Evolutionary conservation across 2,329 filamentous ascomycete species (phyloP).

Genomic region (Truncatella angustata): DNA sequence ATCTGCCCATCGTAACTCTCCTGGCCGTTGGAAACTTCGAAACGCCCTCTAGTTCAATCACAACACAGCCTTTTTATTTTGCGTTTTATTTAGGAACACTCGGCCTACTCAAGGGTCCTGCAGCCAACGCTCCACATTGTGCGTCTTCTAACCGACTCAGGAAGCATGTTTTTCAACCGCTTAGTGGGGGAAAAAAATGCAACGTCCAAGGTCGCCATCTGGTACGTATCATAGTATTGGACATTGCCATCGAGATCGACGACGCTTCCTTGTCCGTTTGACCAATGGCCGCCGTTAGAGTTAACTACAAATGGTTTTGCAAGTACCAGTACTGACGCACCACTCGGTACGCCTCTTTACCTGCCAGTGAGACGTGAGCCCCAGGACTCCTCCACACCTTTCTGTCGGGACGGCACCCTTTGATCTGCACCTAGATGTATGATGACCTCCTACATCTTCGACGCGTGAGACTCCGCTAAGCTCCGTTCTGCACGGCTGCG

Average conservation of each 20-base stretch:
- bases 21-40: neutral
- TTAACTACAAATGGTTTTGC: conserved; percentile 4
- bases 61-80: too few relatives aligned
- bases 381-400: conserved; percentile 6
- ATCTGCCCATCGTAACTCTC: neutral
- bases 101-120: neutral
- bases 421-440: conserved; percentile 11
- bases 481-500: neutral
- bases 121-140: too few relatives aligned
- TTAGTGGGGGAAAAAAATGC: neutral
- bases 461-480: conserved; percentile 1
- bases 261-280: neutral
- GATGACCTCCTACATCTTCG: conserved; percentile 15
- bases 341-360: neutral
- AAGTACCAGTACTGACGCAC: conserved; percentile 9
- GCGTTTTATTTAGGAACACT: too few relatives aligned
- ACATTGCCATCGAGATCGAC: conserved; percentile 7
- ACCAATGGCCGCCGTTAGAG: neutral
- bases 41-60: neutral
- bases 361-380: neutral
- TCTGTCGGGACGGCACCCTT: conserved; percentile 5
- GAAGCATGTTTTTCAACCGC: neutral
- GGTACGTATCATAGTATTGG: neutral
- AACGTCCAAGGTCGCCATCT: neutral
- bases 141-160: neutral